Base-by-base conservation (phyloP, 2,329 filamentous ascomycete species). In the Penicillium sp. region DNA sequence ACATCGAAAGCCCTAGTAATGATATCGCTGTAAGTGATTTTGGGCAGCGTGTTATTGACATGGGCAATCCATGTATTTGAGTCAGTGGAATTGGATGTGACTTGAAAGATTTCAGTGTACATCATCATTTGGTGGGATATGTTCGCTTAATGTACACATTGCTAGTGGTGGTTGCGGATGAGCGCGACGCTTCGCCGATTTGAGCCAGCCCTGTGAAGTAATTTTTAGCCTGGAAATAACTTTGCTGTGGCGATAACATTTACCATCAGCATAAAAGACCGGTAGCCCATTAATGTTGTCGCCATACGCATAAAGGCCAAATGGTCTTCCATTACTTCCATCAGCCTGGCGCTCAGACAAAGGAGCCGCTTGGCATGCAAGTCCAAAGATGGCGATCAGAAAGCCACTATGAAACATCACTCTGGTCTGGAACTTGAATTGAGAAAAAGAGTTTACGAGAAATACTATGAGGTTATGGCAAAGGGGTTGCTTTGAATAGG, bases 191-290 rank as follows among this genome's bases (percentile, higher is more conserved):
- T 13, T 46, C 19, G 10, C 43, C 43, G 24, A 46, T 46, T 27
- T 46, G 19, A 8, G 43, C 43, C n/a, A 46, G 14, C 2, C 43
- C 43, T 46, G 13, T 46, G 57, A 11, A 7, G 33, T 35, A 7
- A 35, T n/a, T 35, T 3, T 46, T 4, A 29, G 27, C 27, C 10
- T 29, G 2, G 27, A 29, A 11, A n/a, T n/a, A n/a, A n/a, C n/a
- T n/a, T n/a, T n/a, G n/a, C n/a, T n/a, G n/a, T n/a, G n/a, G n/a
- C n/a, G n/a, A n/a, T n/a, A n/a, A n/a, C n/a, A n/a, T n/a, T n/a
- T n/a, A n/a, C 52, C 52, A 33, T 54, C 52, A 16, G 43, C 52
- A 48, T 54, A 54, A 26, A 42, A 48, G 2, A 54, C 33, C 3
- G 22, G 24, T 8, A 48, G 33, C 11, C 52, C 52, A 14, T 42